Conservation (phyloP, 352 stramenopile species). For the Pythium aristosporum region DNA sequence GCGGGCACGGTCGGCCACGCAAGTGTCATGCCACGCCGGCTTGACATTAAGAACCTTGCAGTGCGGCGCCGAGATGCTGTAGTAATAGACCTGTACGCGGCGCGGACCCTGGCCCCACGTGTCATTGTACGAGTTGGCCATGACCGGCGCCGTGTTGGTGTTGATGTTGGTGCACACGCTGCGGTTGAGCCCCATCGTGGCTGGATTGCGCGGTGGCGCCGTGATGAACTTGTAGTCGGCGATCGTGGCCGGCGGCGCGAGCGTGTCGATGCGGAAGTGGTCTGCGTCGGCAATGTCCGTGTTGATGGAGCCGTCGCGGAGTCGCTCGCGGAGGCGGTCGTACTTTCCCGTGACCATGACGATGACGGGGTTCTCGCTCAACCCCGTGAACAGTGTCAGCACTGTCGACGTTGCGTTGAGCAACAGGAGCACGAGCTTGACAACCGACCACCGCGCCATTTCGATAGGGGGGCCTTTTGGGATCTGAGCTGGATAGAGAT, state of each 20-base stretch:
- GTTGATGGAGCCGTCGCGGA: slow-evolving; percentile 28
- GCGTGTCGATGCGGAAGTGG: slow-evolving; percentile 10
- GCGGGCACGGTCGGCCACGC: slow-evolving; percentile 17
- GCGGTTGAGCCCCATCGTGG: slow-evolving; percentile 26
- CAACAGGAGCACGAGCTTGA: slow-evolving; percentile 12
- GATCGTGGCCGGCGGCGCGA: slow-evolving; percentile 31
- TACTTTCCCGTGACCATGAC: slow-evolving; percentile 21
- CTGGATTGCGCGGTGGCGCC: slow-evolving; percentile 18
- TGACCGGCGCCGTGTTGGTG: slow-evolving; percentile 24
- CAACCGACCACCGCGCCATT: not conserved
- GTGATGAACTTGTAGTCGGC: slow-evolving; percentile 29
- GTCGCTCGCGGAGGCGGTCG: slow-evolving; percentile 18
- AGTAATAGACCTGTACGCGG: slow-evolving; percentile 27
- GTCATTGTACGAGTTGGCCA: slow-evolving; percentile 33
- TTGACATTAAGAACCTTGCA: slow-evolving; percentile 24
- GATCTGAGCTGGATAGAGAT: not conserved
- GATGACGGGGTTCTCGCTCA: slow-evolving; percentile 25
- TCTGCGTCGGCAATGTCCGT: slow-evolving; percentile 23
- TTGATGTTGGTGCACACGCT: slow-evolving; percentile 27
- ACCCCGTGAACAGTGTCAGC: slow-evolving; percentile 25
- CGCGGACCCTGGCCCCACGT: slow-evolving; percentile 30
- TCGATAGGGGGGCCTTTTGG: not conserved
- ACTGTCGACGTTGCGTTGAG: slow-evolving; percentile 19
- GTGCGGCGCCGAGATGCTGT: slow-evolving; percentile 37
- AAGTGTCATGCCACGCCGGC: slow-evolving; percentile 24